Evolutionary conservation across 1,284 basidiomycete species (phyloP).

Genomic region (Trichosporon sp.): DNA sequence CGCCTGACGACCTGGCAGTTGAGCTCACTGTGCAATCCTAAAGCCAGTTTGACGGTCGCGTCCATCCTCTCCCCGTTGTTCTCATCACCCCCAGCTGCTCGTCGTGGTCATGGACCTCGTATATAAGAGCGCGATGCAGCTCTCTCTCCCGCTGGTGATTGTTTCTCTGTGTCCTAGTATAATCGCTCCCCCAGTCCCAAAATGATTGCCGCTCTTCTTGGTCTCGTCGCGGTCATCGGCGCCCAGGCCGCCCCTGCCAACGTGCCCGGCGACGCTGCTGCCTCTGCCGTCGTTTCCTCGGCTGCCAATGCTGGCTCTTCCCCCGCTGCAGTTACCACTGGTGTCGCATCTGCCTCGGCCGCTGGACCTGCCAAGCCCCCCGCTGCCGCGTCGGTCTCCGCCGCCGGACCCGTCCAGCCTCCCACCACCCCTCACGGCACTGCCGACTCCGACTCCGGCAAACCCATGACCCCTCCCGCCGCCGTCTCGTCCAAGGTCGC

Average conservation of each 20-base stretch:
- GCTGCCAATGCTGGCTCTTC: not conserved
- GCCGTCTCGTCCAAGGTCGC: too few species aligned
- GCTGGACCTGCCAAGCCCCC: too few species aligned
- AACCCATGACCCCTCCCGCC: too few species aligned
- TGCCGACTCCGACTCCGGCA: too few species aligned
- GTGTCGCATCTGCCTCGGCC: too few species aligned
- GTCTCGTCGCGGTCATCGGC: conserved; percentile 10
- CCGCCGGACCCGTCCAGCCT: too few species aligned
- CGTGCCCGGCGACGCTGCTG: conserved; percentile 1
- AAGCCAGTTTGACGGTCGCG: not conserved
- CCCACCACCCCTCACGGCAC: too few species aligned
- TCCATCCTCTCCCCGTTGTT: not conserved
- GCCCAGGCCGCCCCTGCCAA: conserved; percentile 9
- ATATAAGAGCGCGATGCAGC: not conserved
- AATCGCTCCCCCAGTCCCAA: not conserved
- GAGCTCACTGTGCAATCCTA: not conserved
- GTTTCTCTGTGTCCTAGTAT: not conserved
- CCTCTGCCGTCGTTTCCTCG: not conserved
- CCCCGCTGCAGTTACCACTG: too few species aligned
- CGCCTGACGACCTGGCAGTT: not conserved
- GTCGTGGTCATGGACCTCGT: not conserved
- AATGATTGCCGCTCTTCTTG: conserved; percentile 5
- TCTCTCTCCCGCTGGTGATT: not conserved
- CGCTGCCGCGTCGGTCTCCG: too few species aligned
- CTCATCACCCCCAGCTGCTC: not conserved